These are phyloP conservation scores for Erysimum cheiri DNA, from an alignment of 441 rosid species.

Conservation along the genomic window DNA sequence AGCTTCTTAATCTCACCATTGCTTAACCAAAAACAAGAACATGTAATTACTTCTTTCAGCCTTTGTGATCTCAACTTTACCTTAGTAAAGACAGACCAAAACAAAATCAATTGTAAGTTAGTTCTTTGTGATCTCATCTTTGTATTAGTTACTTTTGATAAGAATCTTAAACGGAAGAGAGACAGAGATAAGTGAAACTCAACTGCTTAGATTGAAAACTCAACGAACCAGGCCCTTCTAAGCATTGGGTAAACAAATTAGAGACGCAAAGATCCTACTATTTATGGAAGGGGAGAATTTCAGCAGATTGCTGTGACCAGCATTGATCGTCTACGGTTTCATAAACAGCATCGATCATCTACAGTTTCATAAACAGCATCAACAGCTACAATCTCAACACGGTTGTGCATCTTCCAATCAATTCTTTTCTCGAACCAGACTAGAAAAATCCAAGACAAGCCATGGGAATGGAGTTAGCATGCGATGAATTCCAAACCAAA, in stretches of 20 bases:
- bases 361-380: constrained; percentile 71
- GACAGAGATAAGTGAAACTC: constrained; percentile 5
- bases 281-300: constrained; percentile 17
- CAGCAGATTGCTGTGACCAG: constrained; percentile 31
- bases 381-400: constrained; percentile 76
- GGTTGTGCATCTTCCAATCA: constrained; percentile 61
- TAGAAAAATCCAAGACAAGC: constrained; percentile 62
- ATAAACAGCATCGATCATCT: constrained; percentile 71
- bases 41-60: not conserved
- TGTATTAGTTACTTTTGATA: not conserved
- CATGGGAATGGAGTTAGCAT: constrained; percentile 34
- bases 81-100: not conserved
- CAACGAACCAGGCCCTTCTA: constrained; percentile 5
- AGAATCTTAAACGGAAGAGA: not conserved
- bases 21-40: constrained; percentile 38
- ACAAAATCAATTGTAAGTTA: not conserved
- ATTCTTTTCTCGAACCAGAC: constrained; percentile 70
- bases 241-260: constrained; percentile 18
- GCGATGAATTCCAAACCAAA: constrained; percentile 18
- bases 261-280: constrained; percentile 27
- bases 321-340: constrained; percentile 54
- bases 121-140: not conserved
- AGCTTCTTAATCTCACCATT: constrained; percentile 58
- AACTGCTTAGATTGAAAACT: constrained; percentile 4
- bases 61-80: not conserved